Conservation (phyloP, 352 stramenopile genomes). For the Pilasporangium apinafurcum region DNA sequence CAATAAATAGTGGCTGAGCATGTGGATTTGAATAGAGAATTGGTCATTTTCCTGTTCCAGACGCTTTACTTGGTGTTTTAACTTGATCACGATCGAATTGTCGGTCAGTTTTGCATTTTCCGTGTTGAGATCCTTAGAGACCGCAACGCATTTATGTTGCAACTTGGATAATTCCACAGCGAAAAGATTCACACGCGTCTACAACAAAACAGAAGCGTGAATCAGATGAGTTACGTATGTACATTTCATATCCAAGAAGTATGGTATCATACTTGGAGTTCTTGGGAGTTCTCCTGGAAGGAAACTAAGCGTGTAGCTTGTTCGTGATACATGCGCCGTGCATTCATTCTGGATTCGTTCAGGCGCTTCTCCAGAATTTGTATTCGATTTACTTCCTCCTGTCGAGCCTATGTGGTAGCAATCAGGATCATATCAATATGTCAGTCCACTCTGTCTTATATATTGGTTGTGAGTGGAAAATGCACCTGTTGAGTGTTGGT, state of each 20-base stretch:
- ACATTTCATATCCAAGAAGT: background rate
- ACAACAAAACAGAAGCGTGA: too few species aligned
- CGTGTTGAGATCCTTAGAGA: slow-evolving; percentile 9
- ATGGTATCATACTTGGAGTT: slow-evolving; percentile 13
- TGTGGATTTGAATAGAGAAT: slow-evolving; percentile 24
- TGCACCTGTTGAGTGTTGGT: slow-evolving; percentile 15
- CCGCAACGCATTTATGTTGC: slow-evolving; percentile 6
- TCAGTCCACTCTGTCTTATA: background rate
- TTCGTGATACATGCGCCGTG: slow-evolving; percentile 23
- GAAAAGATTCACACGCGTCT: slow-evolving; percentile 2
- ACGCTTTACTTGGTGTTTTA: slow-evolving; percentile 32
- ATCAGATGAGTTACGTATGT: too few species aligned
- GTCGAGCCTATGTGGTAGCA: slow-evolving; percentile 4
- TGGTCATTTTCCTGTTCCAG: slow-evolving; percentile 36
- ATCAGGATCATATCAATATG: background rate
- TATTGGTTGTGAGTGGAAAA: too few species aligned
- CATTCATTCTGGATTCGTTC: slow-evolving; percentile 18
- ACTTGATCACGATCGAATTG: slow-evolving; percentile 22
- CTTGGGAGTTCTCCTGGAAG: slow-evolving; percentile 3
- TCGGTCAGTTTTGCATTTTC: slow-evolving; percentile 24
- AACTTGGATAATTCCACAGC: slow-evolving; percentile 16
- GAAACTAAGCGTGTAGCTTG: slow-evolving; percentile 7
- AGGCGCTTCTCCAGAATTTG: slow-evolving; percentile 24
- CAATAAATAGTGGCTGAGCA: slow-evolving; percentile 30
- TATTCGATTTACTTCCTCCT: slow-evolving; percentile 16